These are phyloP conservation scores for Lactifluus pinguis DNA, from an alignment of 768 basidiomycete species.

Conservation along the genomic window DNA sequence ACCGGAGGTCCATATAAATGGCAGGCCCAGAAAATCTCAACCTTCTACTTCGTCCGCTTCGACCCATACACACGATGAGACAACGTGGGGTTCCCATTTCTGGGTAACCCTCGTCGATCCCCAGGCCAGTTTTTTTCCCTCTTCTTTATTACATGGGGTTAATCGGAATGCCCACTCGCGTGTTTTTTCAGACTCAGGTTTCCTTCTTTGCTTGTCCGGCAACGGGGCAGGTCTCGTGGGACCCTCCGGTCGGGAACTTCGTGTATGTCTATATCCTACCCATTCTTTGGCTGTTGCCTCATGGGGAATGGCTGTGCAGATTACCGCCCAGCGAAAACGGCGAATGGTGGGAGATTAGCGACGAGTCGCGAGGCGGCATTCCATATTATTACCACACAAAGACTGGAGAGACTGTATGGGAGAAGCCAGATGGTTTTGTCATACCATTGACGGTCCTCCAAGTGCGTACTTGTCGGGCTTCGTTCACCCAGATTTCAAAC, in stretches of 20 bases:
- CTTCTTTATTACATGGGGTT: conserved; percentile 3
- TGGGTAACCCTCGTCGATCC: conserved; percentile 94
- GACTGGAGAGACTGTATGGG: conserved; percentile 88
- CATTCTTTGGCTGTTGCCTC: conserved; percentile 3
- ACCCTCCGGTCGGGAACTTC: conserved; percentile 82
- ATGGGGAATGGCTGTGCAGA: conserved; percentile 30
- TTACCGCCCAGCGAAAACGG: conserved; percentile 77
- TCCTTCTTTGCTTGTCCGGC: conserved; percentile 92
- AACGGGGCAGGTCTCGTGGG: conserved; percentile 89
- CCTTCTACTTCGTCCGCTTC: conserved; percentile 10
- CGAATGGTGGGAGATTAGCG: conserved; percentile 94
- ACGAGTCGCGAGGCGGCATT: conserved; percentile 73
- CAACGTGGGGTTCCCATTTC: conserved; percentile 79
- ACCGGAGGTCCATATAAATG: conserved; percentile 25
- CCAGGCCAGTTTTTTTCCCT: conserved; percentile 43
- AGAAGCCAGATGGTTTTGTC: conserved; percentile 79
- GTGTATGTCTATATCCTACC: conserved; percentile 45
- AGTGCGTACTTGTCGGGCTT: conserved; percentile 31
- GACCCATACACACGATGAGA: conserved; percentile 4
- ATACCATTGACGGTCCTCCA: conserved; percentile 87
- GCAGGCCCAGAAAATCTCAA: conserved; percentile 16
- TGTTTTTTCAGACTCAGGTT: conserved; percentile 36
- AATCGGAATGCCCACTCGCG: conserved; percentile 32
- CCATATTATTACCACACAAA: conserved; percentile 95
- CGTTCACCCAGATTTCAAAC: conserved; percentile 8